These are phyloP conservation scores for Phytomonas sp. DNA, from an alignment of 208 protist genomes.

Conservation along the genomic window DNA sequence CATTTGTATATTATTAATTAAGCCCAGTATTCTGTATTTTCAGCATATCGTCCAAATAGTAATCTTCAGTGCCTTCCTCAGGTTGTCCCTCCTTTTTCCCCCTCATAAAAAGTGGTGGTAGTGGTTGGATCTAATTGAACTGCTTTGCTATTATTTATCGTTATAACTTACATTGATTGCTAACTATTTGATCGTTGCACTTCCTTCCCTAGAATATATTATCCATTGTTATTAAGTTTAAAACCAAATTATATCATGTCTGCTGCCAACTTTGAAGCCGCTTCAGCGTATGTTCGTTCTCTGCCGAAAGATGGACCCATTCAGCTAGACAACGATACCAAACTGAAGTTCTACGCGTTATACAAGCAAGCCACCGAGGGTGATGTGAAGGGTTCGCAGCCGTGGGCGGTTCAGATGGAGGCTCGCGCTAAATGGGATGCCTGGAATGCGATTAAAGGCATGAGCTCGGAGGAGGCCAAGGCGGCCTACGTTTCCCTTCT, in stretches of 20 bases:
- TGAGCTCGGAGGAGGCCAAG: conserved; percentile 87
- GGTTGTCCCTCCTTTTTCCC: not conserved
- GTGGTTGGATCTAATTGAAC: not conserved
- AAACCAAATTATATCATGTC: conserved; percentile 30
- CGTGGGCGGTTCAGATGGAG: conserved; percentile 89
- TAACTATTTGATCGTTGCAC: not conserved
- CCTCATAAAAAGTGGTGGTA: not conserved
- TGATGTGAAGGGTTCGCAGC: conserved; percentile 82
- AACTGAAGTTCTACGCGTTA: conserved; percentile 93
- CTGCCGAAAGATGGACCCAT: conserved; percentile 71
- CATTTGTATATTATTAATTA: not conserved
- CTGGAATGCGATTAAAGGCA: conserved; percentile 88
- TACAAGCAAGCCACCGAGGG: conserved; percentile 97
- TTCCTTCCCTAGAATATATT: not conserved
- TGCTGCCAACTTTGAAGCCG: conserved; percentile 70
- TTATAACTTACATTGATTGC: not conserved
- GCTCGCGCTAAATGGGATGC: conserved; percentile 93
- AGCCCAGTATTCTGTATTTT: not conserved
- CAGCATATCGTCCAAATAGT: not conserved
- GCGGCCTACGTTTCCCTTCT: conserved; percentile 79
- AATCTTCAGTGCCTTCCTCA: not conserved
- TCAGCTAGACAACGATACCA: conserved; percentile 83
- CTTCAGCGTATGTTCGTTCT: conserved; percentile 74
- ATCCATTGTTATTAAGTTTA: not conserved
- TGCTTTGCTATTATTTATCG: not conserved